A percentile compares a stretch with the other conserved stretches of the same genome.
phyloP scores from a whole-genome alignment of 805 yeast genomes.

The Saccharomycopsis fermentans region DNA sequence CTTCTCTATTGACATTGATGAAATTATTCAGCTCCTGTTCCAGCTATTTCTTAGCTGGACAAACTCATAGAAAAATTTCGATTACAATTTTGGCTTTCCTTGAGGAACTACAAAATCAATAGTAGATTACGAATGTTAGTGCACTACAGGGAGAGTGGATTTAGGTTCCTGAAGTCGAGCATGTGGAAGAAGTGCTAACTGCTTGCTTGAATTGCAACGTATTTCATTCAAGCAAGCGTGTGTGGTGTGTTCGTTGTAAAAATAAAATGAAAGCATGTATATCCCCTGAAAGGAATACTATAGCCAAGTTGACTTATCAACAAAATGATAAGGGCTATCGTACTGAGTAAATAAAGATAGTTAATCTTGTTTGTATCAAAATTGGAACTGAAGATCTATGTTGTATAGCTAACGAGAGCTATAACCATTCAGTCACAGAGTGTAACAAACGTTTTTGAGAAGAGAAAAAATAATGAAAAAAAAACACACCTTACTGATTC shows the following conservation, averaged over 20 bases:
- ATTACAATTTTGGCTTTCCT: no score
- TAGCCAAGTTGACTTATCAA: neutral
- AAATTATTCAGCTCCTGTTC: neutral
- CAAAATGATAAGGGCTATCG: neutral
- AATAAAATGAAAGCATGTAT: neutral
- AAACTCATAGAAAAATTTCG: no score
- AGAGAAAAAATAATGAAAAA: neutral
- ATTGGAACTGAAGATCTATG: slow-evolving; percentile 1
- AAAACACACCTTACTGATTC: neutral
- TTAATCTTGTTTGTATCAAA: slow-evolving; percentile 2
- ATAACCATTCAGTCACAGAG: slow-evolving; percentile 1
- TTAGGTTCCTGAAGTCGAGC: no score
- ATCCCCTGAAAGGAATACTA: slow-evolving; percentile 1
- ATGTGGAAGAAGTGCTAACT: no score
- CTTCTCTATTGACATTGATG: neutral
- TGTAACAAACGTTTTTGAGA: neutral
- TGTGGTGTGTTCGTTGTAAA: neutral
- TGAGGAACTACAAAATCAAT: no score
- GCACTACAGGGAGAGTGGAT: no score
- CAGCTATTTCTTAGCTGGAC: no score
- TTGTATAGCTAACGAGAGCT: neutral
- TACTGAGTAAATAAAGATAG: neutral
- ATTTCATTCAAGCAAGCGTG: no score
- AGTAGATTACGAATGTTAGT: no score
- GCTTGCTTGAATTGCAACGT: no score